phyloP scores from a whole-genome alignment of 352 stramenopile species.

The Pythium folliculosum region DNA sequence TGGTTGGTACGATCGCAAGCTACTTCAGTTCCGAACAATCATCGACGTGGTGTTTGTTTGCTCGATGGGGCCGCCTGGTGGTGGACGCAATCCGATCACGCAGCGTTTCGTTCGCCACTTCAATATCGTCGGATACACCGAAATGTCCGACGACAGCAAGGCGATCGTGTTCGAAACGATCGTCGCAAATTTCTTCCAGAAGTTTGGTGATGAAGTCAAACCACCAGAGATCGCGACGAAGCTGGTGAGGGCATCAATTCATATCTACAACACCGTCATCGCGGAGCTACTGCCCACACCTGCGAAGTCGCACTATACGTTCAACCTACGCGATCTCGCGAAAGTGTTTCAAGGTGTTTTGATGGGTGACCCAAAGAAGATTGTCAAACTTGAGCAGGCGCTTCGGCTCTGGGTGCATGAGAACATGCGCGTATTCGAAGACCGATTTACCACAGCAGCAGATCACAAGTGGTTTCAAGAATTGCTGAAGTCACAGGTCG shows the following conservation, averaged over 20 bases:
- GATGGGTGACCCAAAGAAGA: constrained; percentile 81
- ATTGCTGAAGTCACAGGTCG: constrained; percentile 61
- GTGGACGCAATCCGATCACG: constrained; percentile 80
- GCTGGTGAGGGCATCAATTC: constrained; percentile 72
- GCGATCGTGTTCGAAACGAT: constrained; percentile 85
- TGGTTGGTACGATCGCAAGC: constrained; percentile 95
- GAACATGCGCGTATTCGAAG: constrained; percentile 86
- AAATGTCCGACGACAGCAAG: constrained; percentile 85
- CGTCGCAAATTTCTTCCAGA: constrained; percentile 65
- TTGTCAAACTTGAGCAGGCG: constrained; percentile 69
- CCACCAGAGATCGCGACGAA: constrained; percentile 47
- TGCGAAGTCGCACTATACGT: constrained; percentile 87
- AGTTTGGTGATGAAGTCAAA: constrained; percentile 74
- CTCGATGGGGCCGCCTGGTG: constrained; percentile 82
- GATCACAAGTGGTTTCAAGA: constrained; percentile 85
- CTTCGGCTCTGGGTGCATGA: constrained; percentile 83
- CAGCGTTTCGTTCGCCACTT: constrained; percentile 81
- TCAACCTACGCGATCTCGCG: constrained; percentile 87
- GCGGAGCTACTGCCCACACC: constrained; percentile 78
- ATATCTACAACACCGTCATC: constrained; percentile 87
- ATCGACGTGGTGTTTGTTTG: constrained; percentile 89
- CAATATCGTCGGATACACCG: constrained; percentile 85
- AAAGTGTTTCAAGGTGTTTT: constrained; percentile 88
- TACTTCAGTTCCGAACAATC: constrained; percentile 89
- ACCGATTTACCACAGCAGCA: constrained; percentile 72